A percentile compares a stretch with the other conserved stretches of the same genome.
These are phyloP conservation scores for Fusarium cyanostomum DNA, from an alignment of 2,329 filamentous ascomycete genomes.

Conservation along the genomic window DNA sequence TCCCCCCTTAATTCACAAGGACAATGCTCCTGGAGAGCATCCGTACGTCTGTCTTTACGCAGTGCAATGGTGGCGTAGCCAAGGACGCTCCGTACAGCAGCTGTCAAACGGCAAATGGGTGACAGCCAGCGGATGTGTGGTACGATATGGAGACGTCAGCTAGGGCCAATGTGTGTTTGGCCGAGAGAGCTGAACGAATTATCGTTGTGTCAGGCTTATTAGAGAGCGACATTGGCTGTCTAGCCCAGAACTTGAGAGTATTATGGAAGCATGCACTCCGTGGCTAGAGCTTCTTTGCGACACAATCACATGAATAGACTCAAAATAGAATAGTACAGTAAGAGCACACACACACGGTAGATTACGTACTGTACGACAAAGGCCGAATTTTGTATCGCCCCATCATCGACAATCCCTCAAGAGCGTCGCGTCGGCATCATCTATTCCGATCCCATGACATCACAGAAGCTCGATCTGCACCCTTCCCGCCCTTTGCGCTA, in stretches of 20 bases:
- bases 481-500: constrained; percentile 7
- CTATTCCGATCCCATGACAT: constrained; percentile 27
- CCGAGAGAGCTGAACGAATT: constrained; percentile 1
- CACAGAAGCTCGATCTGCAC: constrained; percentile 10
- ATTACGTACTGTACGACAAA: constrained; percentile 1
- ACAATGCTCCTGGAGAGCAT: no score
- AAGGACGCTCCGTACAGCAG: constrained; percentile 2
- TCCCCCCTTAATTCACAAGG: no score
- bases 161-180: constrained; percentile 11
- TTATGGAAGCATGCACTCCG: no score
- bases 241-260: no score
- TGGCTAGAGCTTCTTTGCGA: no score
- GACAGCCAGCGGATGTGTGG: not conserved
- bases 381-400: constrained; percentile 2
- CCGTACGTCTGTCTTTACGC: not conserved
- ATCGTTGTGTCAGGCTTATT: no score
- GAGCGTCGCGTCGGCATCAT: constrained; percentile 30
- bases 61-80: constrained; percentile 12
- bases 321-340: not conserved
- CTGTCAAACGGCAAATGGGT: constrained; percentile 7
- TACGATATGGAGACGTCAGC: not conserved
- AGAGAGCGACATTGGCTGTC: no score
- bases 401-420: constrained; percentile 25
- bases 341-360: not conserved
- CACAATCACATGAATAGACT: not conserved